These are phyloP conservation scores for Macrocystidia cucumis DNA, from an alignment of 1,284 basidiomycete genomes.

Conservation along the genomic window DNA sequence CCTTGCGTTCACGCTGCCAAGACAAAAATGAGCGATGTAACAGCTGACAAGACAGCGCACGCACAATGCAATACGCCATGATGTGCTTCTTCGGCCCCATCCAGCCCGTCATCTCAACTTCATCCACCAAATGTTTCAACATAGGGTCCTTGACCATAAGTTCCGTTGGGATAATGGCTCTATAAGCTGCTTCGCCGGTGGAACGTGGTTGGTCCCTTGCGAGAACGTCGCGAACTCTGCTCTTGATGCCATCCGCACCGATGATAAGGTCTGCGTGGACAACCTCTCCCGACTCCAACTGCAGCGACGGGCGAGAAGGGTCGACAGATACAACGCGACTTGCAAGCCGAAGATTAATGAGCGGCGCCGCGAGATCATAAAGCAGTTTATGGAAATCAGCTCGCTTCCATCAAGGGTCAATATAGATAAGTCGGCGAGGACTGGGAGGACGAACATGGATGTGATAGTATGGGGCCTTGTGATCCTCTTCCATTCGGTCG, in stretches of 20 bases:
- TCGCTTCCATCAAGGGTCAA: conserved; percentile 21
- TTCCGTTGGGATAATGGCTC: conserved; percentile 40
- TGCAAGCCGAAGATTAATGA: conserved; percentile 32
- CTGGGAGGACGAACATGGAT: conserved; percentile 29
- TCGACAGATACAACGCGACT: conserved; percentile 33
- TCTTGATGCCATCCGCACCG: conserved; percentile 49
- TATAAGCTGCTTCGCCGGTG: conserved; percentile 55
- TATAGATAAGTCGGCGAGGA: conserved; percentile 4
- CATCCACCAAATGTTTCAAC: conserved; percentile 29
- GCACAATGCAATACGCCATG: conserved; percentile 34
- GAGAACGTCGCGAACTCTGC: conserved; percentile 32
- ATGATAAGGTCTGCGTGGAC: conserved; percentile 39
- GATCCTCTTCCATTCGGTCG: conserved; percentile 27
- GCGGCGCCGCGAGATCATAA: conserved; percentile 30
- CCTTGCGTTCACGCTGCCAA: conserved; percentile 27
- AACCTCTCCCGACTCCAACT: conserved; percentile 14
- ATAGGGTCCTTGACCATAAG: conserved; percentile 42
- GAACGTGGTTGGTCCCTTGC: conserved; percentile 27
- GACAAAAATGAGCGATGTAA: conserved; percentile 1
- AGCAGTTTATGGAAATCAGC: conserved; percentile 43
- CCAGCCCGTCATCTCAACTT: conserved; percentile 32
- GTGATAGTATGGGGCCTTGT: conserved; percentile 46
- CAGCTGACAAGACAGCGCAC: conserved; percentile 4
- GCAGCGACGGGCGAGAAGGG: conserved; percentile 25
- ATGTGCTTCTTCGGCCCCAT: conserved; percentile 38